Conservation (phyloP, 192 early-diverging fungal species). For the Podila verticillata region DNA sequence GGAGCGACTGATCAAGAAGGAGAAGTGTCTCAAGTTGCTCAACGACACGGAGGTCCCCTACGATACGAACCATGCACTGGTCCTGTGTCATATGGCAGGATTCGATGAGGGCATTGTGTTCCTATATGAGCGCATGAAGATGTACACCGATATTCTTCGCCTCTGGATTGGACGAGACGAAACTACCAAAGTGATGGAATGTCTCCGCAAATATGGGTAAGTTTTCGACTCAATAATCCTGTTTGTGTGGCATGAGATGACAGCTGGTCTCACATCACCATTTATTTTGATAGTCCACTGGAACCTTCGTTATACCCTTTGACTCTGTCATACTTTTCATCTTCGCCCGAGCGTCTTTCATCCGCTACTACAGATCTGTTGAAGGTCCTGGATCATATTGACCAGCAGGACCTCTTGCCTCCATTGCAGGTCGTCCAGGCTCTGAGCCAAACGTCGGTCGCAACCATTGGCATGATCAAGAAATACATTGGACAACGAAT, state of each 20-base stretch:
- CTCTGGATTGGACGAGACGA: slow-evolving; percentile 80
- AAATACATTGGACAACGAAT: slow-evolving; percentile 85
- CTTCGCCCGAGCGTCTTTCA: slow-evolving; percentile 67
- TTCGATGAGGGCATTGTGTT: slow-evolving; percentile 90
- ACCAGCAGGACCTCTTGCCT: slow-evolving; percentile 84
- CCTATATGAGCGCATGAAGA: slow-evolving; percentile 85
- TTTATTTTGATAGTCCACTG: slow-evolving; percentile 52
- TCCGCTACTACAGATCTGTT: slow-evolving; percentile 67
- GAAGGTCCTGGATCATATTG: slow-evolving; percentile 84
- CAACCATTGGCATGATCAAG: slow-evolving; percentile 88
- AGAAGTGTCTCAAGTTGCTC: slow-evolving; percentile 78
- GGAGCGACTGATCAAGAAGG: slow-evolving; percentile 47
- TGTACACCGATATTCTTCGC: slow-evolving; percentile 77
- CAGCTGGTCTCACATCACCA: background rate
- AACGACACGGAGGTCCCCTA: slow-evolving; percentile 71
- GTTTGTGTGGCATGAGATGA: too few relatives aligned
- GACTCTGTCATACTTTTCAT: slow-evolving; percentile 78
- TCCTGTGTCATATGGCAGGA: slow-evolving; percentile 85
- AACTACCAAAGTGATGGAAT: slow-evolving; percentile 68
- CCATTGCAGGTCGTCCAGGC: slow-evolving; percentile 92
- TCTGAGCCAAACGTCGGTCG: slow-evolving; percentile 78
- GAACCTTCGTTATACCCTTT: slow-evolving; percentile 76
- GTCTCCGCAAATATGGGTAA: slow-evolving; percentile 71
- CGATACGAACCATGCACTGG: slow-evolving; percentile 92
- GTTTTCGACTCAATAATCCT: too few relatives aligned